These are phyloP conservation scores for Cyclotella baltica DNA, from an alignment of 108 stramenopile genomes.

Conservation along the genomic window DNA sequence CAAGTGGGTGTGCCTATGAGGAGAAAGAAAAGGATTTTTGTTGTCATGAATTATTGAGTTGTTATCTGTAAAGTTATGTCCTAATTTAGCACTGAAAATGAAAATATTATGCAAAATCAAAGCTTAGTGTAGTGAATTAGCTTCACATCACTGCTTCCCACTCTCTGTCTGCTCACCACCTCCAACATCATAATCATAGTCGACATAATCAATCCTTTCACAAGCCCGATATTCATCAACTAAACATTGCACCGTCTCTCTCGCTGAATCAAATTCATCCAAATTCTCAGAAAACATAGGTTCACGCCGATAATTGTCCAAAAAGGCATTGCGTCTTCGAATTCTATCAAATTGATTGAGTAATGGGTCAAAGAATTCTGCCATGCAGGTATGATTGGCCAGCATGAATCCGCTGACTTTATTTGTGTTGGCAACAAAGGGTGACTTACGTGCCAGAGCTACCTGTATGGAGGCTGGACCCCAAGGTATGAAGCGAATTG, in stretches of 20 bases:
- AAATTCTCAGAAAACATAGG: conserved; percentile 96
- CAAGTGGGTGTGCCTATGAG: too few relatives aligned
- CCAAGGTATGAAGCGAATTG: conserved; percentile 98
- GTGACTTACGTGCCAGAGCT: conserved; percentile 95
- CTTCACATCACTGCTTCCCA: background rate
- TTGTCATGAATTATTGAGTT: too few relatives aligned
- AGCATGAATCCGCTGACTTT: conserved; percentile 98
- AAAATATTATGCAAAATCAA: background rate
- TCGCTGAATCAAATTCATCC: conserved; percentile 96
- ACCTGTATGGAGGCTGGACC: conserved; percentile 99
- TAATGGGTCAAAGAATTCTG: conserved; percentile 92
- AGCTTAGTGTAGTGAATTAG: background rate
- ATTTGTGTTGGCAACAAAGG: conserved; percentile 91
- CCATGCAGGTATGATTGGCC: conserved; percentile 98
- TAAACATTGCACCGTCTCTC: conserved; percentile 94
- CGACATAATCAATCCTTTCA: conserved; percentile 95
- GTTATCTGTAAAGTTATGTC: too few relatives aligned
- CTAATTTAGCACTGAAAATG: background rate
- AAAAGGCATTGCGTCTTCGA: conserved; percentile 95
- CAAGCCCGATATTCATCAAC: conserved; percentile 98
- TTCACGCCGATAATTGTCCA: conserved; percentile 96
- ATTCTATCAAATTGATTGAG: conserved; percentile 94
- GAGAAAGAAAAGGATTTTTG: too few relatives aligned
- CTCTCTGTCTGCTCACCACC: conserved; percentile 19
- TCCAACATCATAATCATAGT: conserved; percentile 73